Base-by-base conservation (phyloP, 1,139 yeast species). In the Suhomyces chickasaworum region DNA sequence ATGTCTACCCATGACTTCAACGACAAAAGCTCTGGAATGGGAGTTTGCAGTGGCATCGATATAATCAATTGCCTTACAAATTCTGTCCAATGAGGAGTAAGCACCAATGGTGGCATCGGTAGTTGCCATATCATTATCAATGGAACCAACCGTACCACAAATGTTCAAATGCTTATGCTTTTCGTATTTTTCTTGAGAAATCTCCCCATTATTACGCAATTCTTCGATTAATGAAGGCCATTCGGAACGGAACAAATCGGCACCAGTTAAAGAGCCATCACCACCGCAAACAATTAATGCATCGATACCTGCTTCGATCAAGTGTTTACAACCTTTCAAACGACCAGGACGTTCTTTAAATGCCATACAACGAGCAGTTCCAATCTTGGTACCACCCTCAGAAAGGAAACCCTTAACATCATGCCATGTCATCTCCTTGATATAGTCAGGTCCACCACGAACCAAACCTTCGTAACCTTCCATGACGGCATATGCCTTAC, bases 271-370 rank as follows among this genome's bases (percentile, higher is more conserved):
- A 0, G 98, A 90, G 46, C 99, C 99, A 64, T 93, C 99, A 70
- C 99, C 99, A 61, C 99, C 99, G 71, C 97, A 89, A n/a, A 93
- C 97, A 57, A 93, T 84, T 55, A 93, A 77, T 0, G 97, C 98
- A 64, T 93, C 98, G 53, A 93, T 91, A 50, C 98, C 98, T 47
- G 88, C 85, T 44, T 76, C 78, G 59, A 91, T 83, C 82, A 91
- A 78, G 66, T 91, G 89, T 64, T 82, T 83, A 48, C 96, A 95
- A 38, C 90, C 97, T 46, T 70, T 64, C 52, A 89, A 75, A 59
- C 99, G 80, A 42, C 99, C 98, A 45, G 75, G 74, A 50, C 96
- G 81, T 64, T 90, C 95, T 59, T 84, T 79, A 71, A 93, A 93
- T 54, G 82, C 91, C 65, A 74, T 77, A 64, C 96, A 89, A 64